These are phyloP conservation scores for Zygotorulaspora chibaensis DNA, from an alignment of 805 yeast species.

Conservation along the genomic window DNA sequence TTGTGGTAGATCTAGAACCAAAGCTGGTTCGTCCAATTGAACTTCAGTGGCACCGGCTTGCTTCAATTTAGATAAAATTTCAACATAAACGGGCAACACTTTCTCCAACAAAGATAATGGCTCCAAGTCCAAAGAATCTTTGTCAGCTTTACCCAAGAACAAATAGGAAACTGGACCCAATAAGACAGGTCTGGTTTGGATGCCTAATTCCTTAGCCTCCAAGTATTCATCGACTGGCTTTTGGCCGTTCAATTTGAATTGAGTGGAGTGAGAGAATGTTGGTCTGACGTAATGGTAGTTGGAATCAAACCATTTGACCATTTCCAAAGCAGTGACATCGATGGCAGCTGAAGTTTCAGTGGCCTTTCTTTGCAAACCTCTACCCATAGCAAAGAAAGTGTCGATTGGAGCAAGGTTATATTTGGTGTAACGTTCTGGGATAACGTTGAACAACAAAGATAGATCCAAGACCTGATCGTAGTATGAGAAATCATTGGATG, in stretches of 20 bases:
- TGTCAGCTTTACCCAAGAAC: slow-evolving; percentile 95
- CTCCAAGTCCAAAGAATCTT: slow-evolving; percentile 91
- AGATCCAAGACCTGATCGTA: slow-evolving; percentile 96
- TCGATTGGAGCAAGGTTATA: slow-evolving; percentile 84
- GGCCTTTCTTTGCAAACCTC: slow-evolving; percentile 98
- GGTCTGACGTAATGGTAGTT: slow-evolving; percentile 99
- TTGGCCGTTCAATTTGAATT: slow-evolving; percentile 91
- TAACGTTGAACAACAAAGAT: slow-evolving; percentile 87
- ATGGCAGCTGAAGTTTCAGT: slow-evolving; percentile 83
- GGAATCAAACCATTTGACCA: slow-evolving; percentile 99
- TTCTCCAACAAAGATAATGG: slow-evolving; percentile 87
- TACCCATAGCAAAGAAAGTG: slow-evolving; percentile 97
- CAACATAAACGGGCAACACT: slow-evolving; percentile 89
- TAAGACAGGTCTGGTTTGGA: slow-evolving; percentile 95
- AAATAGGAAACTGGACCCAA: slow-evolving; percentile 96
- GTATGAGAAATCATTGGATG: slow-evolving; percentile 97
- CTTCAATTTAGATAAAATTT: slow-evolving; percentile 79
- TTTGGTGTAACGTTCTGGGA: slow-evolving; percentile 96
- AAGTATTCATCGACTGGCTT: slow-evolving; percentile 97
- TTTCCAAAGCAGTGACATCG: slow-evolving; percentile 97
- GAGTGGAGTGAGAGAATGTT: slow-evolving; percentile 91
- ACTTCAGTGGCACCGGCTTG: slow-evolving; percentile 93
- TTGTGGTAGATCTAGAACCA: slow-evolving; percentile 89
- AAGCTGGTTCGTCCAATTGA: slow-evolving; percentile 96
- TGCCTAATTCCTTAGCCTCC: slow-evolving; percentile 95